Conservation (phyloP, 805 yeast species). For the Kuraishia piskuri region DNA sequence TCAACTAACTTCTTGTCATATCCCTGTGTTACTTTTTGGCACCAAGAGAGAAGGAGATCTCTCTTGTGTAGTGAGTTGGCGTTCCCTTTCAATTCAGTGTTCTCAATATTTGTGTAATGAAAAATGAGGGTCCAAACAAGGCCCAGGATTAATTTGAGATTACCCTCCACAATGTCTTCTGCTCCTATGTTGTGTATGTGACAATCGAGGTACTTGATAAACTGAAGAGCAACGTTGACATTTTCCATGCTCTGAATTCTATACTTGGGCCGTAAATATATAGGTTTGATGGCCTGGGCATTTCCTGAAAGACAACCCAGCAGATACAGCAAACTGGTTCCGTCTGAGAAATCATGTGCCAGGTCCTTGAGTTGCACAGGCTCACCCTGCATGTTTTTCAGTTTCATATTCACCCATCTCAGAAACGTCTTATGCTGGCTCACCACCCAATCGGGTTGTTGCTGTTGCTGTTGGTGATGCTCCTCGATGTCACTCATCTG, state of each 20-base stretch:
- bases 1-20: constrained; percentile 22
- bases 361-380: constrained; percentile 14
- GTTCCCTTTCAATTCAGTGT: constrained; percentile 2
- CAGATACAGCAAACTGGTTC: constrained; percentile 28
- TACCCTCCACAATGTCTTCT: constrained; percentile 41
- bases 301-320: constrained; percentile 23
- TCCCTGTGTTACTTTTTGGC: constrained; percentile 34
- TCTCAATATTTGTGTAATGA: constrained; percentile 23
- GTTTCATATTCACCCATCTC: constrained; percentile 38
- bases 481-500: background rate
- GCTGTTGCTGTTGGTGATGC: background rate
- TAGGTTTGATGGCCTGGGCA: constrained; percentile 12
- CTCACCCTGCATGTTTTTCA: constrained; percentile 11
- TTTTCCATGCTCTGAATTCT: constrained; percentile 40
- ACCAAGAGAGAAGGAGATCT: constrained; percentile 43
- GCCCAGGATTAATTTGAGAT: constrained; percentile 37
- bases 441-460: constrained; percentile 27
- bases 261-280: constrained; percentile 29
- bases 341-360: constrained; percentile 29
- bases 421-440: constrained; percentile 40
- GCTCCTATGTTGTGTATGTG: constrained; percentile 36
- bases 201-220: constrained; percentile 28
- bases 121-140: constrained; percentile 40
- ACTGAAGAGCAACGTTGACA: constrained; percentile 31
- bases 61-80: constrained; percentile 14